Base-by-base conservation (phyloP, 2,329 filamentous ascomycete genomes). In the Colletotrichum lini region DNA sequence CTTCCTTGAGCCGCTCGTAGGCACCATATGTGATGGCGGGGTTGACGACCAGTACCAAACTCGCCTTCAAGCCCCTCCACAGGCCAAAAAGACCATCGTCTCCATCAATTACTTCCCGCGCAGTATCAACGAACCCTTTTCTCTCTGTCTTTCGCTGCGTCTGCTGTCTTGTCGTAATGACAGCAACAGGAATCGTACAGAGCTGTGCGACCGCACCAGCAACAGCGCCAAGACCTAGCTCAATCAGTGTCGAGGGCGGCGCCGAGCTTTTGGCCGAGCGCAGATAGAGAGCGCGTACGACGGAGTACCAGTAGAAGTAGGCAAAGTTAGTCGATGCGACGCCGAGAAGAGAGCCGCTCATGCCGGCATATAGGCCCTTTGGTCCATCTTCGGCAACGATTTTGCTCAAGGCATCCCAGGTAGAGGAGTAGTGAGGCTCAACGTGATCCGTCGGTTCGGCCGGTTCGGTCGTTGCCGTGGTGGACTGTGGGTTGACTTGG, bases 221-320 rank as follows among this genome's bases (percentile, higher is more conserved):
- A 49, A 94, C 84, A 13, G 96, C 96, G 56, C 96, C 96, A 13
- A 99, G 87, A 1, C 91, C 88, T 67, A 99, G 87, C 82, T 99
- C 96, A 54, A 92, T 87, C 5, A 93, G 89, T 0, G 95, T 98
- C 23, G 93, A 92, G 2, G 95, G 94, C 35, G 92, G 79, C 4
- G 78, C 78, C 4, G 80, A 75, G 18, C 79, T 80, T 75, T 88
- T 89, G 73, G 87, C 81, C 50, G 89, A 84, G 75, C 88, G 89
- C 75, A 94, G 83, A 81, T 98, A 98, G 23, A 98, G 82, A 18
- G 90, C 90, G 73, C 96, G 91, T 42, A 98, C 94, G 38, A 96
- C 84, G 6, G 94, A 96, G 81, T 98, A 98, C 95, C 96, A 98
- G 85, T 99, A 99, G 81, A 99, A 99, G 84, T 99, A 99, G 77